Evolutionary conservation across 257 asterid species (phyloP), one percentile per base, ranked within the genome.

Genomic region (Solanum neorickii): DNA sequence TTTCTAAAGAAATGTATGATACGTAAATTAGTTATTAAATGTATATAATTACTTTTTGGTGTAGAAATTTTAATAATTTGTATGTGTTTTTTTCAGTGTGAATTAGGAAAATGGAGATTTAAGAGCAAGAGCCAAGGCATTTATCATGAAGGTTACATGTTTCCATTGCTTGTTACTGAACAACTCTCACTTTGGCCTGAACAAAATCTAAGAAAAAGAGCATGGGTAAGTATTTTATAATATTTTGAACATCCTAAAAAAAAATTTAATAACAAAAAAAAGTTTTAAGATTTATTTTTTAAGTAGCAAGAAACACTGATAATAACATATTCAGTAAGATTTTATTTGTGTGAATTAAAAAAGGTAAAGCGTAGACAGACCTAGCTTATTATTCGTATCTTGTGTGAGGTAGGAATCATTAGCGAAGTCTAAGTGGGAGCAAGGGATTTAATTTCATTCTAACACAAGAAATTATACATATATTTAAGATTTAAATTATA

Each of bases 131-230:
- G 96, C 86, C 91, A 86, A 14, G 93, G 92, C 84, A 87, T 85
- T 11, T 91, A 92, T 85, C 96, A 91, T 85, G 94, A 95, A 90
- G 95, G 96, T 9, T 88, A 88, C 60, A 93, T 95, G 96, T 95
- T 95, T 76, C 98, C 98, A 41, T 88, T 94, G 94, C 90, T 91
- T 2, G 98, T 95, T 3, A 95, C 95, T 0, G 90, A 93, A 70
- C 94, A 93, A 86, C 96, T 95, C 75, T 95, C 94, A 65, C 90
- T 88, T 15, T 95, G 98, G 98, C 98, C 98, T 0, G 98, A 95
- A 33, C 72, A 91, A 68, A 86, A 89, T 87, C 78, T 88, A 13
- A 90, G 98, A 73, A 89, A 42, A 72, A 88, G 98, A 87, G 87
- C 47, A 69, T 95, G 98, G 98, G 98, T 94, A 88, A 2, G 91